Percentiles rank a stretch among this genome's conserved stretches.
Conservation (phyloP, 164 flowering plant species). For the Vitis amurensis region DNA sequence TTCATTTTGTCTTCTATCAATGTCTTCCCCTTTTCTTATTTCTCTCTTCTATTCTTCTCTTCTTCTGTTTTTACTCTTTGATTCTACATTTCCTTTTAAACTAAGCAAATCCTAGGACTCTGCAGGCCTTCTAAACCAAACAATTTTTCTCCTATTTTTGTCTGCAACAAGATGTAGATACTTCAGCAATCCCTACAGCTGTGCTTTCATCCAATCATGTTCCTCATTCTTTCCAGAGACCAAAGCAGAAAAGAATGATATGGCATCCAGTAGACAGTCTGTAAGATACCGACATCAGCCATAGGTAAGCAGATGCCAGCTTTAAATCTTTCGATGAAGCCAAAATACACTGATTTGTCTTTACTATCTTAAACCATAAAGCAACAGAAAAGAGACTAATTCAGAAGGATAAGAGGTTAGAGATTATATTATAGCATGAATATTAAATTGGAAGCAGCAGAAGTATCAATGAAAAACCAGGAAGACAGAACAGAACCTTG, state of each 20-base stretch:
- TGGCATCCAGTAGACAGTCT: neutral
- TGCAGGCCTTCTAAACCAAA: neutral
- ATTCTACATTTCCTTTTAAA: neutral
- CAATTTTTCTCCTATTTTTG: neutral
- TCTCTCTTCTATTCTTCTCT: neutral
- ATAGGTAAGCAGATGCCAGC: neutral
- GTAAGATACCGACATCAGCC: neutral
- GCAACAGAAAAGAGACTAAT: neutral
- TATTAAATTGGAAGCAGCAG: neutral
- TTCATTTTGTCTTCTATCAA: neutral
- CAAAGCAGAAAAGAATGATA: conserved; percentile 1
- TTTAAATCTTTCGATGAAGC: neutral
- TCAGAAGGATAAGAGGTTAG: neutral
- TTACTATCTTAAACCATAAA: neutral
- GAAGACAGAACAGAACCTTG: neutral
- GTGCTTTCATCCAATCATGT: neutral
- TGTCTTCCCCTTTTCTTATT: too few relatives aligned
- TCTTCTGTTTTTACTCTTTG: neutral
- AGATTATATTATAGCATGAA: neutral
- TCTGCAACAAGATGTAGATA: neutral
- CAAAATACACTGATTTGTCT: too few relatives aligned
- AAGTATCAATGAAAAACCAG: neutral
- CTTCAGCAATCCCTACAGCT: neutral
- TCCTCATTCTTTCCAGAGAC: neutral
- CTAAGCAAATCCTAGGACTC: neutral